phyloP scores from a whole-genome alignment of 306 rosid species.

The Gillenia trifoliata region DNA sequence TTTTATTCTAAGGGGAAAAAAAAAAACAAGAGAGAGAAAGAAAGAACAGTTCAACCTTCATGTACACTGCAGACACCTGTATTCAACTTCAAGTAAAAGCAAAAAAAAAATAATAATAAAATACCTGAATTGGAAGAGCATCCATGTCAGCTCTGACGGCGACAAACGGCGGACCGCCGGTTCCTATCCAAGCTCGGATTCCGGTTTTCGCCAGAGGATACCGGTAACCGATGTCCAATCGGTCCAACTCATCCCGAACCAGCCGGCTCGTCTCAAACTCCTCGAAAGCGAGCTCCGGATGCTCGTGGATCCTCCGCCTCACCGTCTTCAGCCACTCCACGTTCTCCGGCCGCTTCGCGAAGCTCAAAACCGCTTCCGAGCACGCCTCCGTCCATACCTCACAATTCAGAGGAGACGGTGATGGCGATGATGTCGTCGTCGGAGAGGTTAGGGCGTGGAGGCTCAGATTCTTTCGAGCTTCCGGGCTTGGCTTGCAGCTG shows the following conservation, averaged over 20 bases:
- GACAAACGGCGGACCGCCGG: conserved; percentile 87
- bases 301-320: conserved; percentile 72
- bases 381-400: conserved; percentile 57
- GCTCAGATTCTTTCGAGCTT: conserved; percentile 33
- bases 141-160: conserved; percentile 98
- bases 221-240: conserved; percentile 60
- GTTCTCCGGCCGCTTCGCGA: conserved; percentile 59
- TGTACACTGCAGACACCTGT: neutral
- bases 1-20: neutral
- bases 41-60: neutral
- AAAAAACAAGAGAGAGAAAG: neutral
- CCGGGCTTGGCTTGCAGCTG: conserved; percentile 8
- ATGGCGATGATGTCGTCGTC: neutral
- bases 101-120: neutral
- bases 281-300: conserved; percentile 90
- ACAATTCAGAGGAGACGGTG: conserved; percentile 22
- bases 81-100: neutral
- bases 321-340: conserved; percentile 57
- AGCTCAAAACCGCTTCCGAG: conserved; percentile 56
- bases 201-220: conserved; percentile 78
- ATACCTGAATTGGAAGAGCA: conserved; percentile 96
- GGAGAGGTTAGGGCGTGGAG: neutral
- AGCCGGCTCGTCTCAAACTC: conserved; percentile 76
- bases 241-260: conserved; percentile 68
- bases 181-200: conserved; percentile 80